These are phyloP conservation scores for Lotmaria passim DNA, from an alignment of 208 protist species.

Conservation along the genomic window DNA sequence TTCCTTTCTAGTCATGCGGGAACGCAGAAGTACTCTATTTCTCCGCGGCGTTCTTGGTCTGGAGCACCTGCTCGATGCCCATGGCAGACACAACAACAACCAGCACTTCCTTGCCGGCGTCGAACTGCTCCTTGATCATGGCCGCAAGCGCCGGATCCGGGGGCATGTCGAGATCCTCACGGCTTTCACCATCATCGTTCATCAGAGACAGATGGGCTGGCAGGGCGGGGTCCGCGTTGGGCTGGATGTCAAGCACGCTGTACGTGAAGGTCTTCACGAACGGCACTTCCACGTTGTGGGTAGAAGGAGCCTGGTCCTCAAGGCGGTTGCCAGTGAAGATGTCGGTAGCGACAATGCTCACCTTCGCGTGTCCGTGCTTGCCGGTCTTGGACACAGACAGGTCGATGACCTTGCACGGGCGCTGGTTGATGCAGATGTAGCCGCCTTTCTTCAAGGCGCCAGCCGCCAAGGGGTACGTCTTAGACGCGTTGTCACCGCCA, in stretches of 20 bases:
- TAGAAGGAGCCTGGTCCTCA: conserved; percentile 97
- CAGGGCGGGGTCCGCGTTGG: conserved; percentile 84
- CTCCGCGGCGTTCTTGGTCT: conserved; percentile 92
- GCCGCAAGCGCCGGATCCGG: conserved; percentile 88
- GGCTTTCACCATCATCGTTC: conserved; percentile 92
- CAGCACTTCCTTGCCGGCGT: conserved; percentile 94
- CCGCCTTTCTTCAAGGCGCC: conserved; percentile 92
- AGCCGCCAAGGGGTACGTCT: conserved; percentile 87
- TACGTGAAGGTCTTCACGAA: conserved; percentile 96
- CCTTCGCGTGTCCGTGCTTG: conserved; percentile 99
- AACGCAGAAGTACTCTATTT: conserved; percentile 67
- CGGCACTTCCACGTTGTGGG: conserved; percentile 97
- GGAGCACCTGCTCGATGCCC: conserved; percentile 95
- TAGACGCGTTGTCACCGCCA: conserved; percentile 69
- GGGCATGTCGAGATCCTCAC: conserved; percentile 96
- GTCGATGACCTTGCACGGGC: conserved; percentile 98
- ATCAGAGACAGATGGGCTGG: conserved; percentile 89
- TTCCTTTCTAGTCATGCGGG: too few species aligned
- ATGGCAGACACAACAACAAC: conserved; percentile 95
- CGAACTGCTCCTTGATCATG: conserved; percentile 93
- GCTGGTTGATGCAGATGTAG: conserved; percentile 89
- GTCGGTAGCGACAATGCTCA: conserved; percentile 97
- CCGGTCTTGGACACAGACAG: conserved; percentile 98
- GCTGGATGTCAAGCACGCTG: conserved; percentile 93
- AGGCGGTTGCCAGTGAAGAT: conserved; percentile 99